Percentiles rank a stretch among this genome's conserved stretches.
phyloP scores from a whole-genome alignment of 306 rosid genomes.

The Echinosophora koreensis region DNA sequence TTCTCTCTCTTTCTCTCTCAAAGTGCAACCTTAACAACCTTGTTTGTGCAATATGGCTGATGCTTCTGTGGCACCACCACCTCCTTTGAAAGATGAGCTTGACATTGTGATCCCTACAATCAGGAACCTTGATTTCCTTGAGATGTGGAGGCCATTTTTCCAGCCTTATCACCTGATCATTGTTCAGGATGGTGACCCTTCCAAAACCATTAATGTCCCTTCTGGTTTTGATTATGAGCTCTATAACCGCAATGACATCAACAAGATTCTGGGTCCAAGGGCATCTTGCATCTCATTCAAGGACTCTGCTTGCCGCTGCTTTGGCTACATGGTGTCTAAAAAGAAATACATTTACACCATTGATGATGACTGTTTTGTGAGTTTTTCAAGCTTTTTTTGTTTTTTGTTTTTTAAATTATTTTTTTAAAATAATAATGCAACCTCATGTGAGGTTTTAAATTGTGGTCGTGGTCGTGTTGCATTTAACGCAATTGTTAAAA shows the following conservation, averaged over 20 bases:
- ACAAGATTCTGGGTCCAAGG: constrained; percentile 79
- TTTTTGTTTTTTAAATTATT: neutral
- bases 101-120: constrained; percentile 93
- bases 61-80: constrained; percentile 28
- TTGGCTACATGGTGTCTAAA: constrained; percentile 94
- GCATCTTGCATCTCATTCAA: constrained; percentile 87
- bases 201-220: constrained; percentile 78
- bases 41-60: constrained; percentile 34
- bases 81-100: constrained; percentile 76
- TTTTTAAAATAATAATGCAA: no score
- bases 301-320: constrained; percentile 96
- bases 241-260: constrained; percentile 81
- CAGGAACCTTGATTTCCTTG: constrained; percentile 86
- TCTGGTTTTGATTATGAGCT: constrained; percentile 89
- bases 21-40: neutral
- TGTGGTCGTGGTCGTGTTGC: no score
- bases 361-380: constrained; percentile 92
- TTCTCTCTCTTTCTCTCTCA: neutral
- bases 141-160: constrained; percentile 91
- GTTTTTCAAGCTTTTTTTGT: constrained; percentile 4
- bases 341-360: constrained; percentile 93
- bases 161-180: constrained; percentile 85
- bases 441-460: no score
- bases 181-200: constrained; percentile 93
- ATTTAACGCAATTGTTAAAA: no score